Base-by-base conservation (phyloP, 2,329 filamentous ascomycete species). In the Decorospora gaudefroyi region DNA sequence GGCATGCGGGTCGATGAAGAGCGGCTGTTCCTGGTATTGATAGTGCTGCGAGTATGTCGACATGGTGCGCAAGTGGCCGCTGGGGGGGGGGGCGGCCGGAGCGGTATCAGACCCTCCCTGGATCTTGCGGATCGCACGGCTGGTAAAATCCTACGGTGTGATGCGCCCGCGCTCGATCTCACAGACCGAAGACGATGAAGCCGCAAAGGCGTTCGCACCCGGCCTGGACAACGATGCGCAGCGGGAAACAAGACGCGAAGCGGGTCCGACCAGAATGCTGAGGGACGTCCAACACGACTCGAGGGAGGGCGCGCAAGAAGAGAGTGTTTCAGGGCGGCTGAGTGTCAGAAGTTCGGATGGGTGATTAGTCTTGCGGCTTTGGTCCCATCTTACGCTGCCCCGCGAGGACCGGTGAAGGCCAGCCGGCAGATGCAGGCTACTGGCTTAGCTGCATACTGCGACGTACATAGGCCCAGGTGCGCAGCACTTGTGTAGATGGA, bases 351-450 rank as follows among this genome's bases (percentile, higher is more conserved):
- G 46, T 55, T 54, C 52, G 49, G 55, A 60, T 51, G 51, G n/a
- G 56, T 46, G 42, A 54, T 42, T 48, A 49, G 48, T 55, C 45
- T 48, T 30, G 52, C 54, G 52, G 51, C 53, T 52, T 53, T 46
- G 54, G 48, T 55, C 50, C 45, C 61, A 60, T 57, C 57, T 62
- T 51, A 67, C 55, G 46, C 47, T 55, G 53, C 65, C 64, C 66
- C 65, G 61, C 66, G 53, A 57, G 38, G 53, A 68, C 67, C 67
- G 67, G 67, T 70, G 55, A 69, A 61, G 46, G 53, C 43, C 27
- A 46, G 51, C 51, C 53, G 48, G 45, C 33, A 53, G 49, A 59
- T 59, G 61, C 59, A 57, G 52, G 54, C 59, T 60, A 65, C 64
- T 64, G 64, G 61, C 46, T 49, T 61, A 67, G 62, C 59, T 57